Base-by-base conservation (phyloP, 2,329 filamentous ascomycete species). In the Aspergillus sergii region DNA sequence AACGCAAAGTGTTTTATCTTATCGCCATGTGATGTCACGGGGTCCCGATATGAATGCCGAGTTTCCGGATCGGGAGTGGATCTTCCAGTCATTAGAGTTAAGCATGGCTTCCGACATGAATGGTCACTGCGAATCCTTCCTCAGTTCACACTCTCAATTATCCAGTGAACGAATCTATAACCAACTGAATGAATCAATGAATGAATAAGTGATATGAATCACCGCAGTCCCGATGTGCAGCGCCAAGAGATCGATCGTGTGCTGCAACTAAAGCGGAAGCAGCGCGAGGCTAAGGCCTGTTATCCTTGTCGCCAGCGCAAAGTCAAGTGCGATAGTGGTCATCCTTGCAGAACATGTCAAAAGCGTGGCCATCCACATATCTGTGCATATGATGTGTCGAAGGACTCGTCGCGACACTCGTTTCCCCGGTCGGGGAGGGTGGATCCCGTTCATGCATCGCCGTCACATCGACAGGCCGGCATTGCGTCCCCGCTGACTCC, bases 301-400 rank as follows among this genome's bases (percentile, higher is more conserved):
- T 76, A 77, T 62, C 74, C 75, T 6, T 76, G 75, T 61, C 70
- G 71, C 19, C 72, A 75, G 60, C 71, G 75, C n/a, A 76, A 78
- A 57, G 75, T 77, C 14, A 76, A 76, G 63, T 78, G 76, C 45
- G 73, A 77, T 46, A 71, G 70, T 3, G 56, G 23, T 2, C 65
- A 71, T 7, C 74, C 74, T 12, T 76, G 75, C 60, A 64, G 62
- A 21, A 76, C 71, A 0, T 76, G 75, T 57, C 62, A 62, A 21
- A 68, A 67, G 36, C 65, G 74, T 3, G 70, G 67, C 16, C 73
- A 76, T 53, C 71, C 72, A 3, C 58, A 73, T 10, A 74, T 76
- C 11, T 76, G 73, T 56, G 66, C 67, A 0, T 75, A 73, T 48
- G 63, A 66, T 59, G 28, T 61, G 12, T 41, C 55, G 16, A 59